Conservation (phyloP, 106 monocot species). For the Amphibolis antarctica region DNA sequence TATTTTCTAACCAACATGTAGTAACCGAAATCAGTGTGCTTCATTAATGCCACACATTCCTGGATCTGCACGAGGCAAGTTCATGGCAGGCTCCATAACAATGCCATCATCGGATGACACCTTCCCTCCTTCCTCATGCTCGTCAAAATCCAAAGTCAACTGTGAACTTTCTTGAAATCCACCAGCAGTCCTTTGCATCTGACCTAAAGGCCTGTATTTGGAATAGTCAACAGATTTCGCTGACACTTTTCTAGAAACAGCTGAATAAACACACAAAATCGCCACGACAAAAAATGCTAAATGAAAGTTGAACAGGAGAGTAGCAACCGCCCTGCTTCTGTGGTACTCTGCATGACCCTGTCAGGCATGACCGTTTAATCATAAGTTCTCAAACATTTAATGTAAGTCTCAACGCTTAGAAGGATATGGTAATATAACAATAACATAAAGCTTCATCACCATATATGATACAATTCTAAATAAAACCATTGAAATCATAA, state of each 20-base stretch:
- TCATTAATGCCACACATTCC: background rate
- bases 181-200: background rate
- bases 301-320: constrained; percentile 86
- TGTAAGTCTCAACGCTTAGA: too few relatives aligned
- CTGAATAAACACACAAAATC: constrained; percentile 26
- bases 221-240: constrained; percentile 1
- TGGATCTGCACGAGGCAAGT: background rate
- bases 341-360: constrained; percentile 51
- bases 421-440: too few relatives aligned
- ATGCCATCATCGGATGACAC: background rate
- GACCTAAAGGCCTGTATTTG: constrained; percentile 34
- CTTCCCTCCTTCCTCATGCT: background rate
- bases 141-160: constrained; percentile 1
- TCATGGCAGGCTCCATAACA: background rate
- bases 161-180: background rate
- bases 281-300: constrained; percentile 47
- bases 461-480: too few relatives aligned
- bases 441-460: too few relatives aligned
- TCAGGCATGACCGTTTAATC: background rate
- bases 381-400: background rate
- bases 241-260: background rate
- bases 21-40: background rate
- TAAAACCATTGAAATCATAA: too few relatives aligned
- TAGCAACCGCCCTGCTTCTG: constrained; percentile 58
- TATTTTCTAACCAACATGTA: background rate